Evolutionary conservation across 2,329 filamentous ascomycete genomes (phyloP).

Genomic region (Monilinia fructigena): DNA sequence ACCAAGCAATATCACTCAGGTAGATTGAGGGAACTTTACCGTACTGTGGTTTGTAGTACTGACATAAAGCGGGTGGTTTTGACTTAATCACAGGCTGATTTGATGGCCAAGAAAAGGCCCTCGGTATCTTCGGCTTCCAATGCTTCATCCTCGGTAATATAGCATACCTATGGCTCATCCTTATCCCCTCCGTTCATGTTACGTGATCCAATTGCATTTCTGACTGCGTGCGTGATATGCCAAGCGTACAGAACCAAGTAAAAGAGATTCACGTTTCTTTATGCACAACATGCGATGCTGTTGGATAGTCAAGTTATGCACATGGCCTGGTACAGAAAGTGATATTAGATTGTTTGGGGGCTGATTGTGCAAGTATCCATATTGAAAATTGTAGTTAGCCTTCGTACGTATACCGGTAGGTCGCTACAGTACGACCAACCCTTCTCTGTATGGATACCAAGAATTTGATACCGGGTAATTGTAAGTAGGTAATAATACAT

Average conservation of each 20-base stretch:
- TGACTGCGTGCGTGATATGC: constrained; percentile 11
- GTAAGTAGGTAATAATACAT: background rate
- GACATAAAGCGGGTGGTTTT: too few relatives aligned
- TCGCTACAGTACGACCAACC: too few relatives aligned
- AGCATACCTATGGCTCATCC: background rate
- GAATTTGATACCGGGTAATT: background rate
- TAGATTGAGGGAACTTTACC: background rate
- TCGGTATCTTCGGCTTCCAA: constrained; percentile 10
- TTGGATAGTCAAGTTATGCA: background rate
- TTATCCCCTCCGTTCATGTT: background rate
- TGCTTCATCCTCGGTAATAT: constrained; percentile 2
- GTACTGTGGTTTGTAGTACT: too few relatives aligned
- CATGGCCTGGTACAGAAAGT: background rate
- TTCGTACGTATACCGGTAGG: too few relatives aligned
- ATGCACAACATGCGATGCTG: constrained; percentile 14
- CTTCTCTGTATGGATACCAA: too few relatives aligned
- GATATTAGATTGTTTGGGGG: background rate
- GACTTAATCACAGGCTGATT: too few relatives aligned
- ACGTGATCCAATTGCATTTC: constrained; percentile 7
- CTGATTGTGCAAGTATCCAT: constrained; percentile 1
- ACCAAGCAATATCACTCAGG: background rate
- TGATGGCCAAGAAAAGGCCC: background rate
- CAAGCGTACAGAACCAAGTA: constrained; percentile 12
- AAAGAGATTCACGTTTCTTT: constrained; percentile 7
- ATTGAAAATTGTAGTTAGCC: background rate